These are phyloP conservation scores for Nematodospora anomalae DNA, from an alignment of 1,139 yeast genomes.

Conservation along the genomic window DNA sequence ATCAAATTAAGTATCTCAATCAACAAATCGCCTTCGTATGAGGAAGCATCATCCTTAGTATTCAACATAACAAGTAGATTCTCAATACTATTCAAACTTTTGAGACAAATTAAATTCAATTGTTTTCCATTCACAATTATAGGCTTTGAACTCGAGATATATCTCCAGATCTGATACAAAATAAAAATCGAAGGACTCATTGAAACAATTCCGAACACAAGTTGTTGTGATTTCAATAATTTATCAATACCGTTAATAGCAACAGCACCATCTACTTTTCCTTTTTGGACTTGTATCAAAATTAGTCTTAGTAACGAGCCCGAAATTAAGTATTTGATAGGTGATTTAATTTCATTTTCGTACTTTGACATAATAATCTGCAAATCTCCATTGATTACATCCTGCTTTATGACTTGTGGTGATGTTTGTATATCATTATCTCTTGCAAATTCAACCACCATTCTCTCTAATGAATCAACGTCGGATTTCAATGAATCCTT, in stretches of 20 bases:
- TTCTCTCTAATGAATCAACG: conserved; percentile 75
- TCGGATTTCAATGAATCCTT: conserved; percentile 79
- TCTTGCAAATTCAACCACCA: conserved; percentile 74
- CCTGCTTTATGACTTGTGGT: conserved; percentile 28
- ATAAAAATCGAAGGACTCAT: conserved; percentile 76
- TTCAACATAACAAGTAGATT: conserved; percentile 40
- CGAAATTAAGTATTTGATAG: conserved; percentile 58
- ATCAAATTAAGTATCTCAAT: conserved; percentile 59
- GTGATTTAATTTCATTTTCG: conserved; percentile 71
- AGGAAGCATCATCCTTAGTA: conserved; percentile 8
- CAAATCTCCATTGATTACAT: conserved; percentile 68
- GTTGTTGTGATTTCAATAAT: conserved; percentile 83
- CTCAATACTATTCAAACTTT: conserved; percentile 59
- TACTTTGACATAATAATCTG: conserved; percentile 78
- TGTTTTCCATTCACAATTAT: conserved; percentile 40
- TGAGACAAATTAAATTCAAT: conserved; percentile 45
- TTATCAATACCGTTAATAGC: conserved; percentile 92
- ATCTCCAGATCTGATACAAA: conserved; percentile 40
- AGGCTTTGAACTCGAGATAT: conserved; percentile 34
- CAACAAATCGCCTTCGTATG: conserved; percentile 51
- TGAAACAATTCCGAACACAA: conserved; percentile 88
- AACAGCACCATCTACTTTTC: conserved; percentile 91
- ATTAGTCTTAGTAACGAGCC: conserved; percentile 79
- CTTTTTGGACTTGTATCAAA: conserved; percentile 87
- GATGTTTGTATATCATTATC: conserved; percentile 34